Base-by-base conservation (phyloP, 495 filamentous ascomycete genomes). In the Hypoxylon cercidicola region DNA sequence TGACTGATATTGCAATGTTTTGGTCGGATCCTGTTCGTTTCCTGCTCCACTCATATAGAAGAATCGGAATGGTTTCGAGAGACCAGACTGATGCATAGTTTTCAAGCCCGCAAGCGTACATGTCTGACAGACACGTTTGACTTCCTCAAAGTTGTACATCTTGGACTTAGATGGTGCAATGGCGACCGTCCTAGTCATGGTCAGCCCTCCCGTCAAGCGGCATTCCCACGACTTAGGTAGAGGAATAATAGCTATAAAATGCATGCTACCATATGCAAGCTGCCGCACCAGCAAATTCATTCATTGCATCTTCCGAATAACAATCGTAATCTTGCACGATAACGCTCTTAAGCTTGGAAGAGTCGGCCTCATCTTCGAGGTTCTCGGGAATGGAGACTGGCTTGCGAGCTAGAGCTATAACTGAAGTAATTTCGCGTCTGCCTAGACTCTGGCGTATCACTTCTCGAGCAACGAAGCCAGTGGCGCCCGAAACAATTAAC, bases 231-330 rank as follows among this genome's bases (percentile, higher is more conserved):
- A 13, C n/a, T 18, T 30, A 34, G 28, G 19, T 30, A 15, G 45
- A 47, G 28, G 18, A 21, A 1, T n/a, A n/a, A n/a, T n/a, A 15
- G 11, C 11, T n/a, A n/a, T n/a, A n/a, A n/a, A 13, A n/a, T 20
- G 4, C n/a, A 15, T 39, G 46, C 13, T 73, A 83, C 82, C 82
- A 85, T 45, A 85, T 84, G 51, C 82, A 84, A 3, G 77, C 82
- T 35, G 77, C 75, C 4, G 81, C 83, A 6, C 71, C 78, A n/a
- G 75, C 69, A 30, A 84, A 64, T 43, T 84, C 71, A 6, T 70
- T 66, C 20, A 67, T 75, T 5, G 77, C 73, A 2, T 73, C 58
- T 18, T 78, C 75, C 0, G 78, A 52, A 41, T 83, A 85, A 11
- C 72, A 66, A 1, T 41, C 73, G 46, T 79, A 85, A 65, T 81